A percentile compares a stretch with the other conserved stretches of the same genome.
Evolutionary conservation across 345 rosid species (phyloP).

Genomic region (Aquilaria sinensis): DNA sequence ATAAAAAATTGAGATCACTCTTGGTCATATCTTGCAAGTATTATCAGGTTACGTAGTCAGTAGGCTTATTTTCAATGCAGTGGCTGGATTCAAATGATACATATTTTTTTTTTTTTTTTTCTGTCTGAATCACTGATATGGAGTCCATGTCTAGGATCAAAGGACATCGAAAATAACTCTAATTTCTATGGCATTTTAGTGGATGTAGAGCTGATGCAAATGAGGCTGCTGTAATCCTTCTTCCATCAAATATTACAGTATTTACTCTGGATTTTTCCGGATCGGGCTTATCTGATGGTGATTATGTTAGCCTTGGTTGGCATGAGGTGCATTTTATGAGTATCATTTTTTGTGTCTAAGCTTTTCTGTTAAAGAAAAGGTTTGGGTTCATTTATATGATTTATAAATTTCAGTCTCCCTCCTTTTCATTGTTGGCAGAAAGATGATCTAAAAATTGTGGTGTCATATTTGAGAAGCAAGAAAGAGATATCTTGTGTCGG

Average conservation of each 20-base stretch:
- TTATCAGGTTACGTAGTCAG: background rate
- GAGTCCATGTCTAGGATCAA: background rate
- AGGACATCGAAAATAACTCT: constrained; percentile 19
- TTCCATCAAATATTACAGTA: constrained; percentile 90
- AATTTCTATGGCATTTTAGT: constrained; percentile 37
- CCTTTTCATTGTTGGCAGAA: constrained; percentile 34
- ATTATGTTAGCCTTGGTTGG: constrained; percentile 96
- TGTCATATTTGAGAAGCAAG: constrained; percentile 72
- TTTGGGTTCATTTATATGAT: constrained; percentile 10
- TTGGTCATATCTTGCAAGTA: no score
- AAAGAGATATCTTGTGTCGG: constrained; percentile 71
- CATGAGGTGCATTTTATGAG: constrained; percentile 61
- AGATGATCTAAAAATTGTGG: constrained; percentile 90
- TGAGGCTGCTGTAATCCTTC: constrained; percentile 92
- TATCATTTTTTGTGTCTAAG: background rate
- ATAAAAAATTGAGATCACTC: no score
- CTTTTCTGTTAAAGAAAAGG: constrained; percentile 3
- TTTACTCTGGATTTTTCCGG: constrained; percentile 98
- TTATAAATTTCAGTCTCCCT: background rate
- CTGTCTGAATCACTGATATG: constrained; percentile 6
- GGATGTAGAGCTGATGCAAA: constrained; percentile 99
- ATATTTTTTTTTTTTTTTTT: background rate
- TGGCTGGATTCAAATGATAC: background rate
- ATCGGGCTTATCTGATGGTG: constrained; percentile 93
- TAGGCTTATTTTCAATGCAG: constrained; percentile 2